Evolutionary conservation across 2,329 filamentous ascomycete genomes (phyloP), one percentile per base, ranked within the genome.

Genomic region (Sordariomycetes sp.): DNA sequence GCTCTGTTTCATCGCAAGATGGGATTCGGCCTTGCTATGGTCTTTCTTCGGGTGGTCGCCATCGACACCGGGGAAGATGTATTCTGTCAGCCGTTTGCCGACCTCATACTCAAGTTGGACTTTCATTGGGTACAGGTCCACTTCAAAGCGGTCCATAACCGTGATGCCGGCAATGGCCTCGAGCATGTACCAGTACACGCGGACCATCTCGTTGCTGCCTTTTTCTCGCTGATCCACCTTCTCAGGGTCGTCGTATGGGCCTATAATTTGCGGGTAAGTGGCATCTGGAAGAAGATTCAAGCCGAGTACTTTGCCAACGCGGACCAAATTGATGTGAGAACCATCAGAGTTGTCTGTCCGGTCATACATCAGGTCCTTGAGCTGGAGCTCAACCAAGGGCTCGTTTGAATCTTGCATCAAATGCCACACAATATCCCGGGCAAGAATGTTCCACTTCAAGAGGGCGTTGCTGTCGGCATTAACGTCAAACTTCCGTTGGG

Each of bases 101-200:
- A 94, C 80, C 47, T 96, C 88, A 23, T 80, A 82, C 58, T 98
- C 92, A 23, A 98, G 68, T 54, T 98, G 92, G 16, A 98, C 79
- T 57, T 87, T 93, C 54, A 98, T 74, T 1, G 92, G 93, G 55
- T 93, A 88, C 15, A 98, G 64, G 36, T 88, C 86, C 36, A 98
- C 85, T 56, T 96, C 88, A 49, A 98, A 98, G 48, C 93, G 84
- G 46, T 96, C 90, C 68, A 98, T 86, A 21, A 98, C 88, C 1
- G 90, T 86, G 41, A 98, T 98, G 32, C 92, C 92, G 24, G 90
- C 92, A 55, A 98, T 95, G 7, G 92, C 88, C 60, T 98, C 92
- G 5, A 98, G 71, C 86, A 95, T 95, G 53, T 95, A 80, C 86
- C 93, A 98, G 53, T 94, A 92, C 10, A 99, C 85, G 21, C 82